Base-by-base conservation (phyloP, 257 asterid genomes). In the Ajuga chamaepitys region DNA sequence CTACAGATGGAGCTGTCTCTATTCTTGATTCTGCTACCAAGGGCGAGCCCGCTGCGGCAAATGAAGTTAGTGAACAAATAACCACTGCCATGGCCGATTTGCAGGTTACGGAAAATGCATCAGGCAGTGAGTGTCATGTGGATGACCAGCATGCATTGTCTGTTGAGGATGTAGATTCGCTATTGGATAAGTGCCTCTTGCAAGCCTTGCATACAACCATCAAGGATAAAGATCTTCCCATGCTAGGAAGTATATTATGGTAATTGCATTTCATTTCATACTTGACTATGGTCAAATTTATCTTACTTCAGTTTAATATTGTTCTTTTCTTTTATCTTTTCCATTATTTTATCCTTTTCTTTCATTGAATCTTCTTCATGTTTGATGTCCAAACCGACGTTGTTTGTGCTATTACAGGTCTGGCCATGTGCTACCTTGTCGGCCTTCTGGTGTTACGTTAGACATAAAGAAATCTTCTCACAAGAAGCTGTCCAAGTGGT, bases 401-500 rank as follows among this genome's bases (percentile, higher is more conserved):
- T 66, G 74, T 12, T 75, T 73, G 61, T 80, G 46, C 66, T 62
- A 58, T 52, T 83, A 66, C 84, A 93, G 99, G 99, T 89, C 99
- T 40, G 67, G 83, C 72, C 97, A 93, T 45, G 88, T 93, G 70
- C 78, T 93, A 68, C 95, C 96, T 62, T 89, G 96, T 80, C 83
- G 99, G 74, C 95, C 97, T 70, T 26, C 85, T 12, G 97, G 95
- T 37, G 51, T 84, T 71, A 84, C 86, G 25, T 71, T 89, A 67
- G 97, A 93, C 81, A 75, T 93, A 62, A 93, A 89, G 75, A 93
- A 93, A 74, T 93, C 99, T 57, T 93, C 97, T 70, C 74, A 81
- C 83, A 93, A 88, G 95, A 93, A 93, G 80, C 74, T 93, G 64
- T 86, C 99, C 59, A 93, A 93, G 80, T 93, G 97, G 99, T 79